Conservation (phyloP, 108 stramenopile genomes). For the Skeletonema grethae region DNA sequence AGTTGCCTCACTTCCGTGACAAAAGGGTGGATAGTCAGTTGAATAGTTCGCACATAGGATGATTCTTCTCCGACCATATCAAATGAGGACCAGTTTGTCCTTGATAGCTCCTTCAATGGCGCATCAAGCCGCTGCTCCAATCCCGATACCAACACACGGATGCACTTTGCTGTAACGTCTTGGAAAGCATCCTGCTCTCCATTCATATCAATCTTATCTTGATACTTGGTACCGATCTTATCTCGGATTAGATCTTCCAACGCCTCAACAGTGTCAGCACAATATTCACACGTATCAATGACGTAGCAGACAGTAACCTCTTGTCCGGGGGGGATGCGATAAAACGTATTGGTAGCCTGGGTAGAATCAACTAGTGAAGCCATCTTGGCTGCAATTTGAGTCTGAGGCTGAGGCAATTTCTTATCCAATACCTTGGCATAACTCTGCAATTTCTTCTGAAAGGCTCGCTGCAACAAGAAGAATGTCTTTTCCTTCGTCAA, state of each 20-base stretch:
- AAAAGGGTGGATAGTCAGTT: conserved; percentile 78
- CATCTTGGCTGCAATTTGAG: conserved; percentile 46
- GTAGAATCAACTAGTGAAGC: conserved; percentile 41
- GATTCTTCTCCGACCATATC: conserved; percentile 94
- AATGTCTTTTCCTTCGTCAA: conserved; percentile 96
- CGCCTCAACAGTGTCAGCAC: conserved; percentile 94
- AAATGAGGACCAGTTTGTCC: conserved; percentile 84
- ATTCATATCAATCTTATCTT: conserved; percentile 83
- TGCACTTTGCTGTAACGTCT: conserved; percentile 89
- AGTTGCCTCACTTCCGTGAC: conserved; percentile 66
- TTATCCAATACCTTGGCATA: conserved; percentile 85
- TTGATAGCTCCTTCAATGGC: conserved; percentile 71
- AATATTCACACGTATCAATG: conserved; percentile 97
- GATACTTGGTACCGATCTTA: conserved; percentile 86
- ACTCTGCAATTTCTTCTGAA: conserved; percentile 79
- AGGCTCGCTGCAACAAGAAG: conserved; percentile 87
- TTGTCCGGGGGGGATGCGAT: conserved; percentile 78
- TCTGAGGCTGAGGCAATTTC: conserved; percentile 70
- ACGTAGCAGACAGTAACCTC: conserved; percentile 93
- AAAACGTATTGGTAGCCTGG: conserved; percentile 33
- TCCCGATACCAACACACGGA: conserved; percentile 89
- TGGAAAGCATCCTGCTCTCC: conserved; percentile 90
- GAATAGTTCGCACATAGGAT: conserved; percentile 88
- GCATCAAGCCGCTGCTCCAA: conserved; percentile 79
- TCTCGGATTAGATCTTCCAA: conserved; percentile 93